A percentile compares a stretch with the other conserved stretches of the same genome.
Conservation (phyloP, 2,329 filamentous ascomycete species). For the Cercospora sojina region DNA sequence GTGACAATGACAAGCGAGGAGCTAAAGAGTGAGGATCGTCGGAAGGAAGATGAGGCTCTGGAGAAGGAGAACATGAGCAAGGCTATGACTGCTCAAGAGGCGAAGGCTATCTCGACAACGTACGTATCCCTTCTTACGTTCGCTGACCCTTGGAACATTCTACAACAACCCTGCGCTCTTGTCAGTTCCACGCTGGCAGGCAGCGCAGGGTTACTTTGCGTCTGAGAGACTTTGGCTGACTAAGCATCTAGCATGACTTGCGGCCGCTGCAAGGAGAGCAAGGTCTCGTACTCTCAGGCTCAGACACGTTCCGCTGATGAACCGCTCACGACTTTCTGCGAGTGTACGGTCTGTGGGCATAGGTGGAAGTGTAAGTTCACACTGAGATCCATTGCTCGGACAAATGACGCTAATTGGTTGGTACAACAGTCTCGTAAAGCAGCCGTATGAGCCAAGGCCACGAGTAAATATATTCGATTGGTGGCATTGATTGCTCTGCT, state of each 20-base stretch:
- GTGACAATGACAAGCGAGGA: conserved; percentile 87
- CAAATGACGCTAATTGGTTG: not conserved
- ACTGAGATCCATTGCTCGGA: not conserved
- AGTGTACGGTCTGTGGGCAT: conserved; percentile 54
- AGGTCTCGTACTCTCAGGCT: conserved; percentile 93
- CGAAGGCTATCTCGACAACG: conserved; percentile 70
- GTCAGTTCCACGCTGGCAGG: conserved; percentile 15
- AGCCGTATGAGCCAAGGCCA: not conserved
- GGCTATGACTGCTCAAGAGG: conserved; percentile 87
- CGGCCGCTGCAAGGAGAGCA: conserved; percentile 87
- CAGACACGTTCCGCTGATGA: conserved; percentile 96
- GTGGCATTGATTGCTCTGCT: not conserved
- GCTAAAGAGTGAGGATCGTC: conserved; percentile 81
- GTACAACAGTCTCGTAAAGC: not conserved
- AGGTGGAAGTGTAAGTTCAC: conserved; percentile 48
- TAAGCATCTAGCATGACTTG: conserved; percentile 70
- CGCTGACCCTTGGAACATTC: not conserved
- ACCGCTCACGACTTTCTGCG: conserved; percentile 63
- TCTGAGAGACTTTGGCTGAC: conserved; percentile 24
- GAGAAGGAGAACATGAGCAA: conserved; percentile 95
- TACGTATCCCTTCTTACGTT: conserved; percentile 23
- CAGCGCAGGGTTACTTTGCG: conserved; percentile 37
- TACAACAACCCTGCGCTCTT: conserved; percentile 21
- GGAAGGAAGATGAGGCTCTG: conserved; percentile 71
- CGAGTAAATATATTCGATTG: not conserved